Evolutionary conservation across 164 flowering plant species (phyloP).

Genomic region (Brasenia schreberi): DNA sequence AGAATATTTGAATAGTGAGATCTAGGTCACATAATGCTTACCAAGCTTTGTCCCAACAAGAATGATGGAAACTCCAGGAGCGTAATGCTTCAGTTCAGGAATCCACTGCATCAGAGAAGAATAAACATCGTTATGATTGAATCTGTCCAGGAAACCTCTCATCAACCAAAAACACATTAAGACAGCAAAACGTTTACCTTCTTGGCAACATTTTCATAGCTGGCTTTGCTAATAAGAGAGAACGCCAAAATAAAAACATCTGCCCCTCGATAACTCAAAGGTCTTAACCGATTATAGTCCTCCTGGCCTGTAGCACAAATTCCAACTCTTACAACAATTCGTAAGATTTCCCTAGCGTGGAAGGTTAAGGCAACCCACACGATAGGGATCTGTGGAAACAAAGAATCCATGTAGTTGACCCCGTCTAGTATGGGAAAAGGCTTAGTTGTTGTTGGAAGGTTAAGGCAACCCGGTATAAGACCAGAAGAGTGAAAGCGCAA

Average conservation of each 20-base stretch:
- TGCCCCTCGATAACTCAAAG: conserved; percentile 93
- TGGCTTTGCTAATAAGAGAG: conserved; percentile 98
- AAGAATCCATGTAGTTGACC: no score
- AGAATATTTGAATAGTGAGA: no score
- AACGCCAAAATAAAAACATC: conserved; percentile 91
- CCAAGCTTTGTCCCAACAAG: conserved; percentile 99
- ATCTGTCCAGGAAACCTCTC: neutral
- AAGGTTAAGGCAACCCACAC: no score
- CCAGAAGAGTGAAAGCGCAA: no score
- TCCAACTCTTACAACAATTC: neutral
- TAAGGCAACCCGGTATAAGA: no score
- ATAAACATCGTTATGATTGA: neutral
- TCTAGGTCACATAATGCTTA: conserved; percentile 17
- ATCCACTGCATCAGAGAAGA: conserved; percentile 68
- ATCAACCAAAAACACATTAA: neutral
- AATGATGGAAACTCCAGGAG: conserved; percentile 93
- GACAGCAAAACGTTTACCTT: conserved; percentile 29
- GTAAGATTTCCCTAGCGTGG: no score
- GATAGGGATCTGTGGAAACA: no score
- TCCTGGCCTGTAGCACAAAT: conserved; percentile 57
- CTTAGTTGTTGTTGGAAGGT: no score
- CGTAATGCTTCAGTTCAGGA: conserved; percentile 94
- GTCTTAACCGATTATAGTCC: conserved; percentile 86
- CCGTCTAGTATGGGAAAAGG: no score
- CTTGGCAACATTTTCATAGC: conserved; percentile 96